A percentile compares a stretch with the other conserved stretches of the same genome.
Conservation (phyloP, 176 grass and related monocot species). For the Lolium perenne region DNA sequence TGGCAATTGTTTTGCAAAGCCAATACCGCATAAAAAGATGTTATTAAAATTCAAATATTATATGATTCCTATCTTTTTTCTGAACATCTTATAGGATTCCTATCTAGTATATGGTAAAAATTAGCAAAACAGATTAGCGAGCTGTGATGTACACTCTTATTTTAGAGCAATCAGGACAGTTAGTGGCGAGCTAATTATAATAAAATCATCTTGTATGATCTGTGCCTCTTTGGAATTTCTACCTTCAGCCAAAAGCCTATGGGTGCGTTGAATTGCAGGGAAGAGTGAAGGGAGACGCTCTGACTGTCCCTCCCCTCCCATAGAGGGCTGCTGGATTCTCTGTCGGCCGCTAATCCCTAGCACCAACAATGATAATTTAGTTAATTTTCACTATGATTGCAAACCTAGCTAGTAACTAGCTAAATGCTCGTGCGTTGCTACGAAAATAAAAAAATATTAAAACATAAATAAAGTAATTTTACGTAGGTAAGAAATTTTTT, state of each 20-base stretch:
- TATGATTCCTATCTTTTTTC: not conserved
- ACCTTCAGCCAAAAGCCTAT: conserved; percentile 53
- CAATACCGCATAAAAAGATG: not conserved
- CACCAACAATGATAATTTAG: conserved; percentile 48
- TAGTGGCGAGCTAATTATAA: conserved; percentile 27
- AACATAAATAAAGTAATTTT: too few species aligned
- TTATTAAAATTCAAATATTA: not conserved
- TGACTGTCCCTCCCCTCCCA: conserved; percentile 45
- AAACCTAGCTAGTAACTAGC: not conserved
- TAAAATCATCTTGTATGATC: conserved; percentile 25
- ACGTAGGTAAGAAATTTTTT: too few species aligned
- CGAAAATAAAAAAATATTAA: too few species aligned
- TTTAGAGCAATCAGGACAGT: conserved; percentile 23
- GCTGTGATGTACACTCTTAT: not conserved
- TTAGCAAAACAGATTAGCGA: not conserved
- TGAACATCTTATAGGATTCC: too few species aligned
- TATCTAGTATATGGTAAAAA: conserved; percentile 5
- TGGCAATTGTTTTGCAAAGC: too few species aligned
- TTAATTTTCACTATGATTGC: conserved; percentile 52
- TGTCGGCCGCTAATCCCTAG: conserved; percentile 60
- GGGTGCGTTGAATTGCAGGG: conserved; percentile 23
- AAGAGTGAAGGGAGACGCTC: conserved; percentile 33
- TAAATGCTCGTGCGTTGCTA: too few species aligned
- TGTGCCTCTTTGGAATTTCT: conserved; percentile 37
- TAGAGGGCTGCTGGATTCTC: conserved; percentile 50